Evolutionary conservation across 495 filamentous ascomycete species (phyloP), one percentile per base, ranked within the genome.

Genomic region (Sordaria brevicollis): DNA sequence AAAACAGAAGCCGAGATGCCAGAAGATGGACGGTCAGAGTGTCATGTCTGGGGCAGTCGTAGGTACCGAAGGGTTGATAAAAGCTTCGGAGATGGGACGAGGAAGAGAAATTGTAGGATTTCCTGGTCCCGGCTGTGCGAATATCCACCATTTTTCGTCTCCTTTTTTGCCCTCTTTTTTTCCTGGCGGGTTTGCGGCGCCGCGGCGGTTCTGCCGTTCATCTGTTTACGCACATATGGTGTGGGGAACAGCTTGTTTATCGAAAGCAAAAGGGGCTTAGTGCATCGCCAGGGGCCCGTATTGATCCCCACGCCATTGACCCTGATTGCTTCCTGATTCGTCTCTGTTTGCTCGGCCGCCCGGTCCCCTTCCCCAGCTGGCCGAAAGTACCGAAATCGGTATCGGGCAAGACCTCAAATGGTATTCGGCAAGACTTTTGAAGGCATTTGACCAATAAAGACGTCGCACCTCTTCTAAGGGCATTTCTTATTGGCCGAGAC

Each of bases 161-260:
- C 25, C 35, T 29, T 62, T 62, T 31, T 57, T 57, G 49, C 49
- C 49, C 49, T 31, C n/a, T n/a, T n/a, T n/a, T n/a, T n/a, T n/a
- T 62, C 33, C 49, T 62, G 49, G 25, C 25, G 25, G 49, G 49
- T 31, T 62, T 62, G 49, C 49, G 49, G 43, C 43, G 43, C 43
- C 43, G 43, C 43, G 43, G 19, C 19, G 43, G 49, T 57, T 57
- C 43, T 54, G 19, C 43, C 21, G 49, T 57, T 29, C 49, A 57
- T 74, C 71, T 79, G 77, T 79, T 78, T 76, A 79, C 78, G 49
- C 49, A 62, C 49, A 62, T 31, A 71, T 76, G 69, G 57, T 71
- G 75, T 78, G 78, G 75, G 67, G 69, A 73, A 65, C 35, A 9
- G 31, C 71, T 78, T 79, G 79, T 81, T 80, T 81, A 81, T 77